These are phyloP conservation scores for Saprolegnia diclina DNA, from an alignment of 352 stramenopile genomes.

Conservation along the genomic window DNA sequence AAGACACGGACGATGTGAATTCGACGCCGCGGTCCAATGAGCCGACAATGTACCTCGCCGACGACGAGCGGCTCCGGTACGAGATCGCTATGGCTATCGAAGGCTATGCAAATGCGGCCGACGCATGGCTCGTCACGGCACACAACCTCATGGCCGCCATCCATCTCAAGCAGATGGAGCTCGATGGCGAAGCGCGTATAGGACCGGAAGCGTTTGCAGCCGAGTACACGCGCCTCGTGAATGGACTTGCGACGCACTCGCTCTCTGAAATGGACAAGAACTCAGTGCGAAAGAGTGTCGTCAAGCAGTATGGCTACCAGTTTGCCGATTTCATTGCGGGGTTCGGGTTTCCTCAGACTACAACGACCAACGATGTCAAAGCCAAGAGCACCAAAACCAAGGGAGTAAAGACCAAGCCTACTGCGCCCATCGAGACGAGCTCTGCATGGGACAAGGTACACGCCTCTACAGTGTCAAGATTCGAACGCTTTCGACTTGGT, in stretches of 20 bases:
- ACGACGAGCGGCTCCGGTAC: background rate
- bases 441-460: slow-evolving; percentile 14
- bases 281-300: slow-evolving; percentile 20
- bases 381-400: background rate
- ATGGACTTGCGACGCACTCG: background rate
- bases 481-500: too few species aligned
- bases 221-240: slow-evolving; percentile 9
- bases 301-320: slow-evolving; percentile 26
- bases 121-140: slow-evolving; percentile 18
- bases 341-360: background rate
- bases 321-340: slow-evolving; percentile 21
- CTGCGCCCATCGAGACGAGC: background rate
- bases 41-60: background rate
- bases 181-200: background rate
- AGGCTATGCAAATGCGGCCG: slow-evolving; percentile 18
- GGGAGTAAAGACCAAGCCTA: background rate
- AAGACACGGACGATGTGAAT: background rate
- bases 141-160: slow-evolving; percentile 24
- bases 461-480: background rate
- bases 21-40: background rate
- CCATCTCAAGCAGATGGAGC: slow-evolving; percentile 24
- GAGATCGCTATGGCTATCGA: slow-evolving; percentile 7
- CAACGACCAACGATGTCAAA: background rate
- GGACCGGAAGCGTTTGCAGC: background rate
- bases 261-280: background rate